These are phyloP conservation scores for Lizonia empirigonia DNA, from an alignment of 2,329 filamentous ascomycete genomes.

Conservation along the genomic window DNA sequence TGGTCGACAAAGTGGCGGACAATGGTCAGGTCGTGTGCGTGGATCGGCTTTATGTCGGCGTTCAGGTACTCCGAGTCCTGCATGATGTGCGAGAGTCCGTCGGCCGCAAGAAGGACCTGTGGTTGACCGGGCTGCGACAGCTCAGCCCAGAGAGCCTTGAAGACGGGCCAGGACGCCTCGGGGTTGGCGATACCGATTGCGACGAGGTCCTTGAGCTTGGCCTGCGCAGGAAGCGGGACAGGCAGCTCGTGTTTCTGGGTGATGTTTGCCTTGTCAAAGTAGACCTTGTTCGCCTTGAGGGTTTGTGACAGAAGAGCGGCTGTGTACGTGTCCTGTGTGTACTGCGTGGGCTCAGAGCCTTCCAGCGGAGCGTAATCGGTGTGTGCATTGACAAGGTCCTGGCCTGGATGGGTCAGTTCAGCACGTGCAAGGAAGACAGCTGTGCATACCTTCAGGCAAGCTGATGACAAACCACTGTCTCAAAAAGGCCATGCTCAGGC, in stretches of 20 bases:
- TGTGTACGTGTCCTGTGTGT: conserved; percentile 79
- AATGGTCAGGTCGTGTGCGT: conserved; percentile 82
- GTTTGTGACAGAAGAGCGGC: conserved; percentile 76
- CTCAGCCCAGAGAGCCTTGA: conserved; percentile 81
- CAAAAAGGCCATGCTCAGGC: conserved; percentile 77
- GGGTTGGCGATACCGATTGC: conserved; percentile 72
- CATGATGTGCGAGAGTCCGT: conserved; percentile 84
- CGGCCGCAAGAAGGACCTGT: conserved; percentile 75
- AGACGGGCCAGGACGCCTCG: conserved; percentile 79
- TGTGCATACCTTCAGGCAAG: conserved; percentile 78
- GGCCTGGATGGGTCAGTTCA: conserved; percentile 58
- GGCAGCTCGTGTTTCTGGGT: conserved; percentile 63
- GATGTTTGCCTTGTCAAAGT: conserved; percentile 63
- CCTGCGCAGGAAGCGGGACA: conserved; percentile 62
- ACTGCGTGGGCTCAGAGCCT: conserved; percentile 60
- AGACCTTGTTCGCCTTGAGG: conserved; percentile 69
- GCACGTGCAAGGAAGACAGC: neutral
- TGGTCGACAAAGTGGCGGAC: conserved; percentile 76
- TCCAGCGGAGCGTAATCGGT: conserved; percentile 79
- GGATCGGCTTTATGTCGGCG: conserved; percentile 73
- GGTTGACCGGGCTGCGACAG: conserved; percentile 65
- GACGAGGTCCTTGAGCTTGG: conserved; percentile 70
- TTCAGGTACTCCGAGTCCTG: conserved; percentile 75
- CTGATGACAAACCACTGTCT: conserved; percentile 89
- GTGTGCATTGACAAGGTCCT: conserved; percentile 79